Evolutionary conservation across 495 filamentous ascomycete genomes (phyloP), one percentile per base, ranked within the genome.

Genomic region (Elaphomyces granulatus): DNA sequence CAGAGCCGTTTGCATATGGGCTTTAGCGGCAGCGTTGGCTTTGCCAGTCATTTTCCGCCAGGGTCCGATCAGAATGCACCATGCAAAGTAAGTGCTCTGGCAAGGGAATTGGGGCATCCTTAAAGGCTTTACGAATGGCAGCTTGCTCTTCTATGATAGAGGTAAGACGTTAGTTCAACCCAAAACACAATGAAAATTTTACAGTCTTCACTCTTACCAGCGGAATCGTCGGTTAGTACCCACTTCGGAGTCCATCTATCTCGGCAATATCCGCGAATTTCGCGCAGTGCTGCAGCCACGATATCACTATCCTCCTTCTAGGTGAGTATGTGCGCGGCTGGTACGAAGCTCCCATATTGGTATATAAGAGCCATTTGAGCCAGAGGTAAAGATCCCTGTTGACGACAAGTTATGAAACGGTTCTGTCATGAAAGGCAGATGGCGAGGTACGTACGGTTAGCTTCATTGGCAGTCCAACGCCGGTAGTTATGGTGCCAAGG

Each of bases 401-500:
- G n/a, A n/a, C n/a, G n/a, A n/a, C n/a, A n/a, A n/a, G n/a, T n/a
- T n/a, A n/a, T n/a, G n/a, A n/a, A n/a, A n/a, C n/a, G n/a, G n/a
- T n/a, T n/a, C n/a, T n/a, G n/a, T n/a, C n/a, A n/a, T n/a, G n/a
- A n/a, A n/a, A n/a, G n/a, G n/a, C n/a, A n/a, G n/a, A n/a, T n/a
- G n/a, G n/a, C n/a, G n/a, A 43, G 36, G 7, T 26, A 52, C 47
- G 30, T 45, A 56, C 45, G 35, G 43, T 59, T 56, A 14, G 52
- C 51, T 50, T 56, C 33, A 48, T 59, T 59, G 49, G 39, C 46
- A 15, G 49, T 37, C 56, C 42, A 56, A 31, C 46, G 36, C 20
- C 51, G 49, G 38, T 41, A 59, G 35, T 55, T 55, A 32, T 56
- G 55, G 51, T 59, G 31, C 10, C 49, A n/a, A n/a, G n/a, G n/a